These are phyloP conservation scores for Didymella pomorum DNA, from an alignment of 2,329 filamentous ascomycete genomes.

Conservation along the genomic window DNA sequence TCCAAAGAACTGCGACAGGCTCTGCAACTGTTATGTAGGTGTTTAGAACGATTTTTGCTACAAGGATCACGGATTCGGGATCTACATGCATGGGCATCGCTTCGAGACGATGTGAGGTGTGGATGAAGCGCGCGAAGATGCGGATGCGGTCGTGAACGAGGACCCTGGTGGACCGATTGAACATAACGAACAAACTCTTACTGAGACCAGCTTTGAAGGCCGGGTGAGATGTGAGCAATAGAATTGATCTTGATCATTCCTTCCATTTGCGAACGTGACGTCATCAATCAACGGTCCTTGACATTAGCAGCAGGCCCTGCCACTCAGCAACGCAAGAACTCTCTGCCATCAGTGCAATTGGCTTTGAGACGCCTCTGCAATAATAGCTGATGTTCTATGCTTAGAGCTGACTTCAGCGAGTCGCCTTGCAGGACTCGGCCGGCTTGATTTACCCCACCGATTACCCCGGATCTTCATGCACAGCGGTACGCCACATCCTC, in stretches of 20 bases:
- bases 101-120: neutral
- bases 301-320: neutral
- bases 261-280: neutral
- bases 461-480: conserved; percentile 12
- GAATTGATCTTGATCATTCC: neutral
- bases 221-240: neutral
- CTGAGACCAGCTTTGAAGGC: neutral
- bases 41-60: too few species aligned
- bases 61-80: too few species aligned
- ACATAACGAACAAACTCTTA: neutral
- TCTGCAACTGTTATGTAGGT: too few species aligned
- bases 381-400: neutral
- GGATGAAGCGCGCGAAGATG: neutral
- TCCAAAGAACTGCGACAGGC: too few species aligned
- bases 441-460: conserved; percentile 13
- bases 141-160: neutral
- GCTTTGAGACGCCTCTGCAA: neutral
- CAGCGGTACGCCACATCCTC: conserved; percentile 11
- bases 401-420: neutral
- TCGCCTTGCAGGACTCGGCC: conserved; percentile 7
- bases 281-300: neutral
- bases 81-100: too few species aligned
- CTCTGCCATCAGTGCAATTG: neutral
- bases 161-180: too few species aligned
- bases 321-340: neutral